These are phyloP conservation scores for Penicillium sclerotigenum DNA, from an alignment of 2,329 filamentous ascomycete species.

Conservation along the genomic window DNA sequence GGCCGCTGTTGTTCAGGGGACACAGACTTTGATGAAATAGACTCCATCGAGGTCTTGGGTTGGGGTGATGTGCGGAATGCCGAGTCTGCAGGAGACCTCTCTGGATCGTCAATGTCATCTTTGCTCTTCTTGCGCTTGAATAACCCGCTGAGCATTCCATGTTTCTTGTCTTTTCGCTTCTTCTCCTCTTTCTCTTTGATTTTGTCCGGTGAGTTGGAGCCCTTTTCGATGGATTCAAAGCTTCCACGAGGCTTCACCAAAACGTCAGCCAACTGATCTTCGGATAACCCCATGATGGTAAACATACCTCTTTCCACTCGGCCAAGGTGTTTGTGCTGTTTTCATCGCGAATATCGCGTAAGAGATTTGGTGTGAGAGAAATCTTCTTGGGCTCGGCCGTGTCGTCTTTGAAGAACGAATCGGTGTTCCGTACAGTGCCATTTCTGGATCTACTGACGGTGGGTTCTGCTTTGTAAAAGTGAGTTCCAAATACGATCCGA, in stretches of 20 bases:
- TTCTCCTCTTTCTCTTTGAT: constrained; percentile 74
- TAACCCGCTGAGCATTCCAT: constrained; percentile 67
- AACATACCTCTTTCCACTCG: constrained; percentile 42
- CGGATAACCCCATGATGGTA: not conserved
- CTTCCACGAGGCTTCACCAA: constrained; percentile 58
- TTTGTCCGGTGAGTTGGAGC: constrained; percentile 59
- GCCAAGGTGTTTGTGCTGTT: constrained; percentile 15
- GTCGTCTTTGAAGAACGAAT: constrained; percentile 97
- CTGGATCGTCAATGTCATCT: constrained; percentile 47
- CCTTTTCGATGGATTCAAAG: constrained; percentile 73
- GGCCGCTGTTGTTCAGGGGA: constrained; percentile 19
- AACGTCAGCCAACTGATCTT: constrained; percentile 5
- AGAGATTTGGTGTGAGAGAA: constrained; percentile 85
- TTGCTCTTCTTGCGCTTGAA: constrained; percentile 64
- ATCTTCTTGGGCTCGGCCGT: constrained; percentile 95
- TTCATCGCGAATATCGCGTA: constrained; percentile 64
- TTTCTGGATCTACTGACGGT: constrained; percentile 64
- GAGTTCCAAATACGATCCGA: constrained; percentile 5
- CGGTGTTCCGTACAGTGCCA: constrained; percentile 82
- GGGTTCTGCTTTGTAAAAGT: constrained; percentile 26
- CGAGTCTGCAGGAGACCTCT: constrained; percentile 62
- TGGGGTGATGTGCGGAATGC: constrained; percentile 43
- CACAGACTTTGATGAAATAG: constrained; percentile 36
- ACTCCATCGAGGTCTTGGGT: constrained; percentile 46
- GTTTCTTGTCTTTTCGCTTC: constrained; percentile 69